Evolutionary conservation across 257 asterid species (phyloP), one percentile per base, ranked within the genome.

Genomic region (Fraxinus pennsylvanica): DNA sequence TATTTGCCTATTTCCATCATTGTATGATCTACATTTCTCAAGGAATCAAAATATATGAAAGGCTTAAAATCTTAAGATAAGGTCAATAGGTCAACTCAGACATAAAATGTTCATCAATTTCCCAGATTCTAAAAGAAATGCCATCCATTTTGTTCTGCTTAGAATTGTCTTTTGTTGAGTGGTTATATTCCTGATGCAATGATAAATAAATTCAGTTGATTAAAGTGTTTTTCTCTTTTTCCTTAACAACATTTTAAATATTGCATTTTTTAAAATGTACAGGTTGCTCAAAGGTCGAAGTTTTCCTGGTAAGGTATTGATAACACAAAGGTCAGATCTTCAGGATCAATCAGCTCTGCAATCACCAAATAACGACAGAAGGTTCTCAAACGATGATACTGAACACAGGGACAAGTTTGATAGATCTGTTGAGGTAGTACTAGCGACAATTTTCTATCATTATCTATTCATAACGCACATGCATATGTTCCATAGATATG

Each of bases 211-310:
- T 72, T 35, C 57, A 29, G 63, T 43, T n/a, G 41, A 57, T 8
- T 54, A 30, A 39, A 41, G 43, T 39, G 21, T 14, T 47, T 69
- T 70, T 41, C n/a, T 57, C 29, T 30, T 81, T 70, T 68, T 43
- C 52, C 73, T 52, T 63, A 43, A 36, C 21, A 71, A 76, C 33
- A 54, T 43, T 33, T 65, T 65, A 54, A 54, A 70, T 65, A 63
- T 21, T 57, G 71, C 8, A 29, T 72, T 78, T 73, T 71, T 78
- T 80, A 76, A 74, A 39, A 29, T 72, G 47, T 66, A 59, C 87
- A 94, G 98, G 79, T 89, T 95, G 88, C 94, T 93, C 47, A 95
- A 93, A 85, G 99, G 99, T 72, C 97, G 99, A 45, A 93, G 95
- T 84, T 94, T 95, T 81, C 99, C 99, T 66, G 99, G 99, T 73